Conservation (phyloP, 148 eudicot genomes). For the Rheum nobile region DNA sequence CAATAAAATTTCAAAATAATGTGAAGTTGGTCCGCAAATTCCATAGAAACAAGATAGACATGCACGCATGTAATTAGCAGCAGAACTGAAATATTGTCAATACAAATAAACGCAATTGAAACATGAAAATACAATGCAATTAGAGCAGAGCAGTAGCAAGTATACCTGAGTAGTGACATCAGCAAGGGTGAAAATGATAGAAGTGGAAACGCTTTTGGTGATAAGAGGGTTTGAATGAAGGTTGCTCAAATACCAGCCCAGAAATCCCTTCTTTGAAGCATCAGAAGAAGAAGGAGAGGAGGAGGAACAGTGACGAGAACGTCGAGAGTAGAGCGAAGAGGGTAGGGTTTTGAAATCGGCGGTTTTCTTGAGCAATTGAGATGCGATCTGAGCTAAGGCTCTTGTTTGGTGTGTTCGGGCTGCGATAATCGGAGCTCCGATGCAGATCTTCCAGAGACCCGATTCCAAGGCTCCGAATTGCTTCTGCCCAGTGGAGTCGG, state of each 20-base stretch:
- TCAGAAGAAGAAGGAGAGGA: not conserved
- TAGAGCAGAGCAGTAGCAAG: not conserved
- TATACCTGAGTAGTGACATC: slow-evolving; percentile 44
- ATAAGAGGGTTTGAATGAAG: slow-evolving; percentile 31
- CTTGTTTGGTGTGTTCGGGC: not conserved
- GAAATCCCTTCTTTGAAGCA: slow-evolving; percentile 18
- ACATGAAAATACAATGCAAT: not conserved
- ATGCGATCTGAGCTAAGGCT: slow-evolving; percentile 5
- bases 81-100: not conserved
- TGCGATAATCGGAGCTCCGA: slow-evolving; percentile 2
- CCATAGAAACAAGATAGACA: not conserved
- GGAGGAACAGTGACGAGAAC: slow-evolving; percentile 10
- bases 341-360: slow-evolving; percentile 3
- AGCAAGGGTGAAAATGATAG: slow-evolving; percentile 32
- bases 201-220: slow-evolving; percentile 37
- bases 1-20: not conserved
- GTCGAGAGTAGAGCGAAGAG: not conserved
- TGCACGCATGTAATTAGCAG: not conserved
- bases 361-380: slow-evolving; percentile 5
- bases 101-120: not conserved
- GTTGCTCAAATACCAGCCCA: slow-evolving; percentile 39
- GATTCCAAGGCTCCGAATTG: not conserved
- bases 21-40: not conserved
- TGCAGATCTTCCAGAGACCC: not conserved
- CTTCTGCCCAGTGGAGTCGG: not conserved